Percentiles rank a stretch among this genome's conserved stretches.
Conservation (phyloP, 441 rosid species). For the Dalechampia spathulata region DNA sequence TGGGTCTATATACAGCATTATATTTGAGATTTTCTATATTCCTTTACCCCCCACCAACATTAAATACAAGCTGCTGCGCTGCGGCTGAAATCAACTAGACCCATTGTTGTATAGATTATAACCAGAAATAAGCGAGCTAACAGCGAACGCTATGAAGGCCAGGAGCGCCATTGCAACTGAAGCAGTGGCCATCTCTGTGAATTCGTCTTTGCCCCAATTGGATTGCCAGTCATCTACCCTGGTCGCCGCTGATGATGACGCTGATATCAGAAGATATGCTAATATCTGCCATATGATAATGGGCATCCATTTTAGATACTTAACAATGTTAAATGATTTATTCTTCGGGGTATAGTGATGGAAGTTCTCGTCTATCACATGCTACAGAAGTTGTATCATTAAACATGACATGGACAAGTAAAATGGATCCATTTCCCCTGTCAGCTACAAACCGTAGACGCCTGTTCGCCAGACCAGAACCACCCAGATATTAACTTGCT, state of each 20-base stretch:
- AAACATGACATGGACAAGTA: not conserved
- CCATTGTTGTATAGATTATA: constrained; percentile 43
- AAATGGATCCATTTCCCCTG: not conserved
- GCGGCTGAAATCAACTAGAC: constrained; percentile 19
- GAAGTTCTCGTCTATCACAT: not conserved
- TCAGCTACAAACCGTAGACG: too few species aligned
- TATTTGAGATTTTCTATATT: not conserved
- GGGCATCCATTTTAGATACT: not conserved
- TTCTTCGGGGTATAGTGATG: too few species aligned
- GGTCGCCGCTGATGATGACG: constrained; percentile 86
- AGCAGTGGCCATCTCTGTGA: constrained; percentile 87
- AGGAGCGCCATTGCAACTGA: constrained; percentile 73
- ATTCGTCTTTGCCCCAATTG: constrained; percentile 94
- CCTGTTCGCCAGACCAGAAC: too few species aligned
- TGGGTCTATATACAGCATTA: too few species aligned
- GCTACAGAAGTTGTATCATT: not conserved
- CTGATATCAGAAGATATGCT: constrained; percentile 85
- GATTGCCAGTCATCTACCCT: constrained; percentile 91
- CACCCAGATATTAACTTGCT: too few species aligned
- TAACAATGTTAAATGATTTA: not conserved
- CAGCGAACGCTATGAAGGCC: constrained; percentile 68
- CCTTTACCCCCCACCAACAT: not conserved
- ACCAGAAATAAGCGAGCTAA: constrained; percentile 73
- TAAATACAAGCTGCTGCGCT: not conserved
- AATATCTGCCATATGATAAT: constrained; percentile 45